phyloP scores from a whole-genome alignment of 2,329 filamentous ascomycete genomes.

The Colletotrichum sp. region DNA sequence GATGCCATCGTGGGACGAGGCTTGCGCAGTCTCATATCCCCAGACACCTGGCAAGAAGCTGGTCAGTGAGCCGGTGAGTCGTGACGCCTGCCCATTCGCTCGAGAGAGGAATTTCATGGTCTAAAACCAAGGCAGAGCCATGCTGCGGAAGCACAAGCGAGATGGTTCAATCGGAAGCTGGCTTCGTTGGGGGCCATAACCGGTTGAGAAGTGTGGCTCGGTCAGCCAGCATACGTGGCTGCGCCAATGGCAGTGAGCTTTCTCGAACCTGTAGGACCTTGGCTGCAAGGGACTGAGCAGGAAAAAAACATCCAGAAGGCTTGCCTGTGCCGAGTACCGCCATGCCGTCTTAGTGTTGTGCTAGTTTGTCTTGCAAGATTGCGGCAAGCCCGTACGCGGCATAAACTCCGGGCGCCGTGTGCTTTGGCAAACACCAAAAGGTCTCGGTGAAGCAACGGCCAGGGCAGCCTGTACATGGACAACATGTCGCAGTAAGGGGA shows the following conservation, averaged over 20 bases:
- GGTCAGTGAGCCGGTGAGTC: neutral
- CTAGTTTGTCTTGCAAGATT: neutral
- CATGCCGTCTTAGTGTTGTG: neutral
- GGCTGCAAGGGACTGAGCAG: conserved; percentile 4
- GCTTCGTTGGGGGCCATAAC: neutral
- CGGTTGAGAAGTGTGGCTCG: neutral
- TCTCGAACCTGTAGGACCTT: neutral
- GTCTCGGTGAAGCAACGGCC: conserved; percentile 16
- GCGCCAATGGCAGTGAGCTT: neutral
- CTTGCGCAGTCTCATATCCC: neutral
- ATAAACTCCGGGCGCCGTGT: neutral
- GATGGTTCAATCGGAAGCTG: neutral
- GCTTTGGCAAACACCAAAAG: neutral
- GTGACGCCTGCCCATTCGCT: neutral
- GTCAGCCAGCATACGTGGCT: neutral
- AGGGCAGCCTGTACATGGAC: neutral
- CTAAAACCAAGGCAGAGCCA: conserved; percentile 4
- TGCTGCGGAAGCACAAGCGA: neutral
- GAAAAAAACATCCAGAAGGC: neutral
- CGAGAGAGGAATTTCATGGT: neutral
- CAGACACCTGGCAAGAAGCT: neutral
- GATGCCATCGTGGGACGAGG: neutral
- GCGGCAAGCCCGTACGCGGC: neutral
- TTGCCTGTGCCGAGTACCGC: neutral
- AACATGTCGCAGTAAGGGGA: neutral